These are phyloP conservation scores for Neurospora sp. DNA, from an alignment of 2,329 filamentous ascomycete genomes.

Conservation along the genomic window DNA sequence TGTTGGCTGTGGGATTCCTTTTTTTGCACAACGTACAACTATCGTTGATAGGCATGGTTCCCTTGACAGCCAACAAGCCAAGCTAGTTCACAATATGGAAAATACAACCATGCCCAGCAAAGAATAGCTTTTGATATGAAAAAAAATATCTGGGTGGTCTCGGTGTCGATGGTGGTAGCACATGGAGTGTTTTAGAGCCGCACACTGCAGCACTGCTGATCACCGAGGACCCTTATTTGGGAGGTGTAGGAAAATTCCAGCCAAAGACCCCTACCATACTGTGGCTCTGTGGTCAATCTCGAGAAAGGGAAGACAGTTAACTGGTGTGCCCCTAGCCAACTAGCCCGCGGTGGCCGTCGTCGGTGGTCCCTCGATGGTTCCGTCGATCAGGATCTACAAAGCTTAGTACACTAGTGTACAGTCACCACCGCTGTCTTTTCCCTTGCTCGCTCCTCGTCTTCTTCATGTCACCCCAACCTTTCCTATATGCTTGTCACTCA, in stretches of 20 bases:
- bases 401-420: not conserved
- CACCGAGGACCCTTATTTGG: not conserved
- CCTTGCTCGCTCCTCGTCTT: not conserved
- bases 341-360: not conserved
- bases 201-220: not conserved
- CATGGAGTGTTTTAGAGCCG: not conserved
- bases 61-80: too few species aligned
- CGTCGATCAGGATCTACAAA: not conserved
- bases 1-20: too few species aligned
- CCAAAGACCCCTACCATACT: not conserved
- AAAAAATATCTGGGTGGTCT: too few species aligned
- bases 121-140: too few species aligned
- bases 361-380: not conserved
- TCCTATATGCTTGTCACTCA: not conserved
- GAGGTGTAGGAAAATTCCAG: not conserved
- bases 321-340: not conserved
- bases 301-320: not conserved
- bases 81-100: too few species aligned
- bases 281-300: too few species aligned
- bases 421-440: not conserved
- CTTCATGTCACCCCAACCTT: not conserved
- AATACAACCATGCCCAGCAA: too few species aligned
- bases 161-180: not conserved
- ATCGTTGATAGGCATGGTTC: too few species aligned
- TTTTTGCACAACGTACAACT: too few species aligned